Percentiles rank a stretch among this genome's conserved stretches.
Conservation (phyloP, 164 flowering plant species). For the Vitis rupestris region DNA sequence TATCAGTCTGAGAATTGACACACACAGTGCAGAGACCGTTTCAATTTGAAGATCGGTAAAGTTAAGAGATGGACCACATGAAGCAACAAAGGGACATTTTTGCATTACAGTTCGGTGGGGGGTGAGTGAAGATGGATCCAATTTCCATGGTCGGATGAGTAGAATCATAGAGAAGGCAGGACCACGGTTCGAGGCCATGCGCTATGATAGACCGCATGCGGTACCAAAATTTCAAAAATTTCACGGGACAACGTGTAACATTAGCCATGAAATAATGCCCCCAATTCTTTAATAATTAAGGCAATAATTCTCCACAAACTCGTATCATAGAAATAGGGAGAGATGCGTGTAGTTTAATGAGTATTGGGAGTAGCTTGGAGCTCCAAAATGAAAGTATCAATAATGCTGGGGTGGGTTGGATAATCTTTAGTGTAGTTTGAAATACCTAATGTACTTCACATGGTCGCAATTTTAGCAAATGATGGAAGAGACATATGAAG, state of each 20-base stretch:
- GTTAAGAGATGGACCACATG: too few relatives aligned
- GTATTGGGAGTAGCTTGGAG: too few relatives aligned
- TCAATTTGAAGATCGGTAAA: too few relatives aligned
- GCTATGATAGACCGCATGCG: slow-evolving; percentile 14
- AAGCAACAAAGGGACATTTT: too few relatives aligned
- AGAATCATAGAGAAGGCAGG: background rate
- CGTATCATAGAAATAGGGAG: too few relatives aligned
- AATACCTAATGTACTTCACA: slow-evolving; percentile 21
- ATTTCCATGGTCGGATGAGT: too few relatives aligned
- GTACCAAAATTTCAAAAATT: background rate
- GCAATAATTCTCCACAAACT: too few relatives aligned
- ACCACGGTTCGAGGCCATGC: slow-evolving; percentile 18
- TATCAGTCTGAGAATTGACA: too few relatives aligned
- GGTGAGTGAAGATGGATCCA: too few relatives aligned
- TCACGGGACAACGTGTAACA: background rate
- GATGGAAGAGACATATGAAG: slow-evolving; percentile 22
- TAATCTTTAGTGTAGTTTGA: background rate
- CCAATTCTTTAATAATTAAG: background rate
- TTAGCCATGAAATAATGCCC: background rate
- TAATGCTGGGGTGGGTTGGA: background rate
- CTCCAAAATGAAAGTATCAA: background rate
- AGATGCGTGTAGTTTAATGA: too few relatives aligned
- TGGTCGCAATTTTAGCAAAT: slow-evolving; percentile 29
- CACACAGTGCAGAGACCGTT: too few relatives aligned
- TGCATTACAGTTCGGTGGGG: too few relatives aligned